A percentile compares a stretch with the other conserved stretches of the same genome.
Conservation (phyloP, 176 grass and related monocot genomes). For the Triticum monococcum region DNA sequence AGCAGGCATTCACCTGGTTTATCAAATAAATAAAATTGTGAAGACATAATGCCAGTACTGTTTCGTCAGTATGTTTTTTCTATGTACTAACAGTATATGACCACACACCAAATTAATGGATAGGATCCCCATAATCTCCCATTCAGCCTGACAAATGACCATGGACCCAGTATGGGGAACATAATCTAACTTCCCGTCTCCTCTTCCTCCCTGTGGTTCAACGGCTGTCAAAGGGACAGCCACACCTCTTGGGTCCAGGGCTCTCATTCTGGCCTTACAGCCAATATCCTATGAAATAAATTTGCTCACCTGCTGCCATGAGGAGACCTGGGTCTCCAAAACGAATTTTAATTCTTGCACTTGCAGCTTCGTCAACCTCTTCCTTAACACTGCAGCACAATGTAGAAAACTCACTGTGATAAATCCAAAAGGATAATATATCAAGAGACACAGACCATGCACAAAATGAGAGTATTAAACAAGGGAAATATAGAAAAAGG, state of each 20-base stretch:
- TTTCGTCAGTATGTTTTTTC: not conserved
- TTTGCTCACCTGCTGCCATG: not conserved
- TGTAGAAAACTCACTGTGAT: not conserved
- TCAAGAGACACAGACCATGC: not conserved
- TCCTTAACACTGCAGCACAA: not conserved
- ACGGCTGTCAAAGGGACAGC: not conserved
- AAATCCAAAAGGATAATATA: not conserved
- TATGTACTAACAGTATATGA: not conserved
- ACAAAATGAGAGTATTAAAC: not conserved
- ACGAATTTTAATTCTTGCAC: no score
- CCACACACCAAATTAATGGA: no score
- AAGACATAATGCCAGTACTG: not conserved
- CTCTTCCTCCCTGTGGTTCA: not conserved
- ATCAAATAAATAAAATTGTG: no score
- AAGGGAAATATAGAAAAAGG: no score
- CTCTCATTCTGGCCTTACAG: not conserved
- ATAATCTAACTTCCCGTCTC: no score
- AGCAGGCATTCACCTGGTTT: no score
- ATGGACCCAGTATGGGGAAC: no score
- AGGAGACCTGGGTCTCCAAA: no score
- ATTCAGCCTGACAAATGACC: no score
- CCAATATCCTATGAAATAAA: not conserved
- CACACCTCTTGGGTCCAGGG: not conserved
- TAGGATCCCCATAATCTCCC: no score
- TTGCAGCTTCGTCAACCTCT: not conserved